phyloP scores from a whole-genome alignment of 805 yeast genomes.

The Candida awuae region DNA sequence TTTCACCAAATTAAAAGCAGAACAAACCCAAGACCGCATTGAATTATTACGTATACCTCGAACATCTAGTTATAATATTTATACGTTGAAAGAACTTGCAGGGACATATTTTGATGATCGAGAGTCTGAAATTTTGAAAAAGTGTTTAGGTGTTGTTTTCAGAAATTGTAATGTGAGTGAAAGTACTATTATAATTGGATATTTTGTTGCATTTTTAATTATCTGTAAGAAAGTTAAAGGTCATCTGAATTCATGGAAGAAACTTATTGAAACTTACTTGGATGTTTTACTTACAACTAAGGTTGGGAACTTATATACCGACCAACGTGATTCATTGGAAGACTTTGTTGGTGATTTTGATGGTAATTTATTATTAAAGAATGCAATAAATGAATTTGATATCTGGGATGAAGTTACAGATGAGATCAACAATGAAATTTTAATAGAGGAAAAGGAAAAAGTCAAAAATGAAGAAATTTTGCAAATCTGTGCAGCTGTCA shows the following conservation, averaged over 20 bases:
- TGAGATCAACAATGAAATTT: conserved; percentile 14
- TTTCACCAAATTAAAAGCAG: conserved; percentile 15
- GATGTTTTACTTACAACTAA: conserved; percentile 28
- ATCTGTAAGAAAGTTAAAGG: conserved; percentile 7
- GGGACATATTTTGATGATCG: conserved; percentile 12
- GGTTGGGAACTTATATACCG: conserved; percentile 24
- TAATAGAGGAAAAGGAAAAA: conserved; percentile 5
- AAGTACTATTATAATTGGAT: conserved; percentile 21
- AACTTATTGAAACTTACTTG: conserved; percentile 25
- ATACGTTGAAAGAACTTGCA: conserved; percentile 19
- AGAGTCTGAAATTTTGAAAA: conserved; percentile 16
- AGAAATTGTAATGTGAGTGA: conserved; percentile 18
- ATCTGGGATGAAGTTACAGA: conserved; percentile 14
- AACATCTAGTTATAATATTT: conserved; percentile 27
- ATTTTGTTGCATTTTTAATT: conserved; percentile 19
- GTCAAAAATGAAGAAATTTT: conserved; percentile 12
- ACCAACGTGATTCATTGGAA: conserved; percentile 23
- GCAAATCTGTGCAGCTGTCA: conserved; percentile 35
- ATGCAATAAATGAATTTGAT: conserved; percentile 7
- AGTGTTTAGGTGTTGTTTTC: conserved; percentile 10
- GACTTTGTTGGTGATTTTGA: conserved; percentile 13
- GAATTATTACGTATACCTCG: conserved; percentile 35
- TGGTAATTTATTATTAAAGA: conserved; percentile 16
- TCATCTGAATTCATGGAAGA: not conserved
- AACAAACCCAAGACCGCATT: conserved; percentile 10